A percentile compares a stretch with the other conserved stretches of the same genome.
phyloP scores from a whole-genome alignment of 2,329 filamentous ascomycete species.

The Calonectria ilicicola region DNA sequence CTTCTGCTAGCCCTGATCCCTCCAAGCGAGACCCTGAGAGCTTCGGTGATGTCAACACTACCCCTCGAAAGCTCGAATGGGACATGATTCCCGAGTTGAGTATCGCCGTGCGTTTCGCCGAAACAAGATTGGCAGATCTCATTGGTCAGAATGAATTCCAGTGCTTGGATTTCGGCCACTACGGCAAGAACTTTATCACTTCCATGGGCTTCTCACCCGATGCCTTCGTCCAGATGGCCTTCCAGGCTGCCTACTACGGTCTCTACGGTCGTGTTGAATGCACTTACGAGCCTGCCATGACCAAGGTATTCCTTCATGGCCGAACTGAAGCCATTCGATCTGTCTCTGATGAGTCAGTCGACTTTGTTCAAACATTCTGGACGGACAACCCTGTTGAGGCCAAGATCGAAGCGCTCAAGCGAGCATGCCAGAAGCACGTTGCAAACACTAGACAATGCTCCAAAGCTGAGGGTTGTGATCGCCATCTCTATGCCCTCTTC shows the following conservation, averaged over 20 bases:
- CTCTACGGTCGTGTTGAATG: constrained; percentile 94
- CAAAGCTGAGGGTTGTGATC: constrained; percentile 90
- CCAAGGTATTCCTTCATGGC: constrained; percentile 91
- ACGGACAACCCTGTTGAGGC: constrained; percentile 84
- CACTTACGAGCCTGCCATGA: constrained; percentile 99
- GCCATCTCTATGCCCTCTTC: constrained; percentile 93
- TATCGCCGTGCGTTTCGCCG: constrained; percentile 93
- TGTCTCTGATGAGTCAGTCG: constrained; percentile 84
- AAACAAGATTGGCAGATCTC: constrained; percentile 91
- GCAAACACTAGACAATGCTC: constrained; percentile 85
- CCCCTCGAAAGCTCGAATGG: constrained; percentile 97
- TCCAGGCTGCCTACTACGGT: constrained; percentile 97
- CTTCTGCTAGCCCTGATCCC: constrained; percentile 89
- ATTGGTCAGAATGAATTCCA: constrained; percentile 98
- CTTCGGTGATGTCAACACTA: constrained; percentile 93
- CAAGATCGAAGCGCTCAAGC: constrained; percentile 88
- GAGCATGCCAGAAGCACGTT: constrained; percentile 86
- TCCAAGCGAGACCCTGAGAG: constrained; percentile 90
- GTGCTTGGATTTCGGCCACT: constrained; percentile 87
- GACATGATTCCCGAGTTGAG: constrained; percentile 93
- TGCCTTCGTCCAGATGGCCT: constrained; percentile 98
- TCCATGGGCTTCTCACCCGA: constrained; percentile 97
- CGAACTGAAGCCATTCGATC: constrained; percentile 93
- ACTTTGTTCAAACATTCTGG: constrained; percentile 96
- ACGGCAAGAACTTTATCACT: constrained; percentile 98